These are phyloP conservation scores for Kernera saxatilis DNA, from an alignment of 345 rosid species.

Conservation along the genomic window DNA sequence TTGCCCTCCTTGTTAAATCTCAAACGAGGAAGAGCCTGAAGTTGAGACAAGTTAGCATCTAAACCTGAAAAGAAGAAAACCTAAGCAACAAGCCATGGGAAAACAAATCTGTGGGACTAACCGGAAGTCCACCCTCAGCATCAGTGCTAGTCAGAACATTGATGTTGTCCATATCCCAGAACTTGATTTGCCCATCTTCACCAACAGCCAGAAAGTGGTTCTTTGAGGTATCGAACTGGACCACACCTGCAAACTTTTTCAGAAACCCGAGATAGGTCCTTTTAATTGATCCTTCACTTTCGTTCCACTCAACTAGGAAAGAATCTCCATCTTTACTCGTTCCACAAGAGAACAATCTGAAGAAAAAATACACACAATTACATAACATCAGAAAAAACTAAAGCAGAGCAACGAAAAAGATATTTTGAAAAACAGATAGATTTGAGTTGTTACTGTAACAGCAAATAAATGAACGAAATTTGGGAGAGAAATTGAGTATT, in stretches of 20 bases:
- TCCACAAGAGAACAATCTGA: slow-evolving; percentile 88
- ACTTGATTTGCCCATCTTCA: slow-evolving; percentile 79
- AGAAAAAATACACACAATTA: neutral
- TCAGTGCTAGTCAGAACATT: slow-evolving; percentile 53
- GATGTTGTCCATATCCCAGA: slow-evolving; percentile 84
- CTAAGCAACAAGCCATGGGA: slow-evolving; percentile 9
- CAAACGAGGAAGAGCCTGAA: slow-evolving; percentile 68
- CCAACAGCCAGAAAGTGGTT: slow-evolving; percentile 90
- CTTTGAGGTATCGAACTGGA: slow-evolving; percentile 79
- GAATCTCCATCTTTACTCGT: slow-evolving; percentile 88
- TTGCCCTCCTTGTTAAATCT: slow-evolving; percentile 84
- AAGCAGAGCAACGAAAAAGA: neutral
- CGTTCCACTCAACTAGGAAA: slow-evolving; percentile 88
- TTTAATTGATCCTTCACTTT: slow-evolving; percentile 85
- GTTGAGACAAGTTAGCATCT: slow-evolving; percentile 7
- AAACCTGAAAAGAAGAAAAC: neutral
- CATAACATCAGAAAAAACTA: neutral
- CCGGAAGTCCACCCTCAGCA: slow-evolving; percentile 87
- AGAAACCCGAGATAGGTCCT: slow-evolving; percentile 64
- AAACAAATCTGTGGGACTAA: slow-evolving; percentile 32
- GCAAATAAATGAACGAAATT: neutral
- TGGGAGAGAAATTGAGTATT: neutral
- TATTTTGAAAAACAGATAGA: neutral
- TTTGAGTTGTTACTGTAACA: neutral
- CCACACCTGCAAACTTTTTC: slow-evolving; percentile 59